Evolutionary conservation across 768 basidiomycete genomes (phyloP), one percentile per base, ranked within the genome.

Genomic region (Russula virescens): DNA sequence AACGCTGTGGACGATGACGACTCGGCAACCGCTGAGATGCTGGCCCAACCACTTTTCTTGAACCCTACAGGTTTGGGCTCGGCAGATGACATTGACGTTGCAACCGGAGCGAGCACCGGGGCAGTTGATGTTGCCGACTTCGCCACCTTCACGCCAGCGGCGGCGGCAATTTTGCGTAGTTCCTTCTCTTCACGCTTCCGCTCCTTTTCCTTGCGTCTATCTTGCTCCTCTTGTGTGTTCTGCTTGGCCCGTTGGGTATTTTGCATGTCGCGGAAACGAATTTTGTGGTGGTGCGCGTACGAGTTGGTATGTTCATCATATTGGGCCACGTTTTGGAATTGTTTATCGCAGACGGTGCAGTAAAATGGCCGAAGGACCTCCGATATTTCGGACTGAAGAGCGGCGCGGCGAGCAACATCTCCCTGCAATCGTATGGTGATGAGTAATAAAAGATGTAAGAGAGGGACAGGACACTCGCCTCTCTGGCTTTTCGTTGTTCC

Each of bases 241-340:
- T 83, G 70, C 57, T 68, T 75, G 21, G 69, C 74, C 13, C 87
- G 84, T 54, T 82, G 82, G 54, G 84, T 84, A 31, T 84, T 83
- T 75, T 91, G 88, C 88, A 92, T 89, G 68, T 92, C 90, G 67
- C 77, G 86, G 71, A 86, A 81, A 53, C 91, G 86, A 40, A 86
- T 86, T 74, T 88, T 91, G 75, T 91, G 91, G 68, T 90, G 88
- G 69, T 92, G 90, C 0, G 89, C 88, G 67, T 91, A 92, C 8
- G 91, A 91, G 69, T 92, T 93, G 58, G 88, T 89, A 73, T 94
- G 91, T 69, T 93, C 91, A 66, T 93, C 91, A 68, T 89, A 94
- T 69, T 91, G 91, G 0, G 89, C 85, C 21, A 93, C 88, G 53
- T 81, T 93, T 72, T 86, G 81, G 75, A 92, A 93, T 71, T 94